phyloP scores from a whole-genome alignment of 2,329 filamentous ascomycete genomes.

The Acrodontium crateriforme region DNA sequence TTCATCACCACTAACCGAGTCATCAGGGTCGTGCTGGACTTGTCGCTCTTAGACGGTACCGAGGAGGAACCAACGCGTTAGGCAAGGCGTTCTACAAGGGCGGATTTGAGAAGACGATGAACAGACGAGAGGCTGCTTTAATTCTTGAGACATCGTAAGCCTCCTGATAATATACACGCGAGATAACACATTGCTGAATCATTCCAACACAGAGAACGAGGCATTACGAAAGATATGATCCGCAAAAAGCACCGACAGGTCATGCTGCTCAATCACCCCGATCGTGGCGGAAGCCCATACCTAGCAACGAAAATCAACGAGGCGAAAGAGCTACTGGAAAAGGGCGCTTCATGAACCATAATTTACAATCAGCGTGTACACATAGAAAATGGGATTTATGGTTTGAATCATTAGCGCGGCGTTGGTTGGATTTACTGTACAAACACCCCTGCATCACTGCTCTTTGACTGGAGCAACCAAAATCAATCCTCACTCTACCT shows the following conservation, averaged over 20 bases:
- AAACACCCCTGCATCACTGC: background rate
- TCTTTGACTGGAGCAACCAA: slow-evolving; percentile 1
- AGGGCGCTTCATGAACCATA: slow-evolving; percentile 29
- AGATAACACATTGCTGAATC: slow-evolving; percentile 2
- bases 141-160: slow-evolving; percentile 80
- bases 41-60: slow-evolving; percentile 72
- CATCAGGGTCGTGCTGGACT: slow-evolving; percentile 76
- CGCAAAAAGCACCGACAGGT: slow-evolving; percentile 89
- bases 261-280: slow-evolving; percentile 96
- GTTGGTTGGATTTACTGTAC: no score
- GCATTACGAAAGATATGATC: slow-evolving; percentile 80
- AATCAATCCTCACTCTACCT: background rate
- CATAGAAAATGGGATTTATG: background rate
- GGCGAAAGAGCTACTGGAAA: slow-evolving; percentile 91
- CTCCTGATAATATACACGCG: no score
- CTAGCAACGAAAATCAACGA: slow-evolving; percentile 97
- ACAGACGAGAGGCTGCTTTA: slow-evolving; percentile 72
- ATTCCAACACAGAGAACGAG: slow-evolving; percentile 54
- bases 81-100: slow-evolving; percentile 96
- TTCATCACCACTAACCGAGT: slow-evolving; percentile 1
- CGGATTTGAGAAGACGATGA: slow-evolving; percentile 96
- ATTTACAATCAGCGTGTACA: no score
- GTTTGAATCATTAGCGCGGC: slow-evolving; percentile 6
- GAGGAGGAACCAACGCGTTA: slow-evolving; percentile 58
- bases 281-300: slow-evolving; percentile 92